Evolutionary conservation across 2,329 filamentous ascomycete genomes (phyloP).

Genomic region (Colletotrichum kahawae): DNA sequence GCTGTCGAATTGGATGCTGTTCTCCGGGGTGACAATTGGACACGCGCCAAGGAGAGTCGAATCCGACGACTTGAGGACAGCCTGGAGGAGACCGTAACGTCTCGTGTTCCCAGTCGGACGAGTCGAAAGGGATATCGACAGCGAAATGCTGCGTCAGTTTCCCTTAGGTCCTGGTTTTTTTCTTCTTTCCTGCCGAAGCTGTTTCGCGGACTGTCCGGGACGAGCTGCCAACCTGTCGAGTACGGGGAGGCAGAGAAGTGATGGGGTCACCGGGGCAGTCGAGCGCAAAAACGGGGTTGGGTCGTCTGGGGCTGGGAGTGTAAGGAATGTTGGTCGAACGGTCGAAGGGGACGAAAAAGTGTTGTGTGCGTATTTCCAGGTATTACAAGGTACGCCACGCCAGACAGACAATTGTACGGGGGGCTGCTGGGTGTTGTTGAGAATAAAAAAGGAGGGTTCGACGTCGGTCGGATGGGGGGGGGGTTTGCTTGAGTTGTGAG

Average conservation of each 20-base stretch:
- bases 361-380: constrained; percentile 15
- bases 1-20: constrained; percentile 4
- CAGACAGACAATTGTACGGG: constrained; percentile 3
- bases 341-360: neutral
- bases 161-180: neutral
- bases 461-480: constrained; percentile 10
- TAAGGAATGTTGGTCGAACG: constrained; percentile 22
- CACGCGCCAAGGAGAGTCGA: neutral
- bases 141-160: neutral
- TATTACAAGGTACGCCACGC: constrained; percentile 24
- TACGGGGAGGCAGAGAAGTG: neutral
- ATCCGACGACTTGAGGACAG: constrained; percentile 7
- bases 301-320: neutral
- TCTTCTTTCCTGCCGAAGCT: neutral
- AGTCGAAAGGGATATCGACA: neutral
- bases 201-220: neutral
- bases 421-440: constrained; percentile 14
- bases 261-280: neutral
- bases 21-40: neutral
- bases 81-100: neutral
- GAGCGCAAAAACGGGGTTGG: constrained; percentile 3
- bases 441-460: constrained; percentile 20
- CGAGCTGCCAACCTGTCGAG: neutral
- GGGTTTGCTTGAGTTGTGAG: constrained; percentile 4
- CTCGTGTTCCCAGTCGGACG: constrained; percentile 11